These are phyloP conservation scores for Paraphoma chrysanthemicola DNA, from an alignment of 2,329 filamentous ascomycete species.

Conservation along the genomic window DNA sequence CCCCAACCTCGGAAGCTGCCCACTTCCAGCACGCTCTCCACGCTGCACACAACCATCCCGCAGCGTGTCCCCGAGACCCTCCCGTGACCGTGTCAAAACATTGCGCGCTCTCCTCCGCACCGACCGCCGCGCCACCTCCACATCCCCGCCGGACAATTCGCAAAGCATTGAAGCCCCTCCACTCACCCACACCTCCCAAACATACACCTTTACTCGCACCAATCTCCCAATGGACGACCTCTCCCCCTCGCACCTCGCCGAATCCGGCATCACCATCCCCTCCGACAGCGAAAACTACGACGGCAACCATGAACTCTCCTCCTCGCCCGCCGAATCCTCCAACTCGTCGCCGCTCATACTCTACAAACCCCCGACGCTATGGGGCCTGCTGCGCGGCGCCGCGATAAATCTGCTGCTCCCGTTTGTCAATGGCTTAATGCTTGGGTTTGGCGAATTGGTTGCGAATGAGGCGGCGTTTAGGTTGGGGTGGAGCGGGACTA, in stretches of 20 bases:
- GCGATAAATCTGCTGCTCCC: slow-evolving; percentile 96
- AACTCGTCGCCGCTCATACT: slow-evolving; percentile 75
- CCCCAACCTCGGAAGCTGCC: neutral
- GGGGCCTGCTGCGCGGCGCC: slow-evolving; percentile 83
- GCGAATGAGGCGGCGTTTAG: slow-evolving; percentile 94
- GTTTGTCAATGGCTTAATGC: slow-evolving; percentile 97
- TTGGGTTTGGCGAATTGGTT: slow-evolving; percentile 96
- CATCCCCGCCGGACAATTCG: neutral
- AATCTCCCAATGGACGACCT: slow-evolving; percentile 18
- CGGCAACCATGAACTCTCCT: slow-evolving; percentile 65
- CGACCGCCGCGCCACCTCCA: slow-evolving; percentile 14
- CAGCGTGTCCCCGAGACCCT: neutral
- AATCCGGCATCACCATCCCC: slow-evolving; percentile 77
- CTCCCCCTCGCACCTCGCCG: slow-evolving; percentile 63
- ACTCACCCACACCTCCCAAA: neutral
- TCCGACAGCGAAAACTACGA: slow-evolving; percentile 87
- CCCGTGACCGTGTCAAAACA: too few species aligned
- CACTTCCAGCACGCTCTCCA: neutral
- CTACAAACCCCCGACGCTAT: slow-evolving; percentile 87
- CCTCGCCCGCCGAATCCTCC: slow-evolving; percentile 67
- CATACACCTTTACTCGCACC: neutral
- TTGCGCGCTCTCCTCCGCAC: neutral
- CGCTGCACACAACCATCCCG: neutral
- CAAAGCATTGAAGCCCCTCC: neutral
- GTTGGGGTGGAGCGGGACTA: slow-evolving; percentile 91